These are phyloP conservation scores for Nannochloris sp. DNA, from an alignment of 139 green algal genomes.

Conservation along the genomic window DNA sequence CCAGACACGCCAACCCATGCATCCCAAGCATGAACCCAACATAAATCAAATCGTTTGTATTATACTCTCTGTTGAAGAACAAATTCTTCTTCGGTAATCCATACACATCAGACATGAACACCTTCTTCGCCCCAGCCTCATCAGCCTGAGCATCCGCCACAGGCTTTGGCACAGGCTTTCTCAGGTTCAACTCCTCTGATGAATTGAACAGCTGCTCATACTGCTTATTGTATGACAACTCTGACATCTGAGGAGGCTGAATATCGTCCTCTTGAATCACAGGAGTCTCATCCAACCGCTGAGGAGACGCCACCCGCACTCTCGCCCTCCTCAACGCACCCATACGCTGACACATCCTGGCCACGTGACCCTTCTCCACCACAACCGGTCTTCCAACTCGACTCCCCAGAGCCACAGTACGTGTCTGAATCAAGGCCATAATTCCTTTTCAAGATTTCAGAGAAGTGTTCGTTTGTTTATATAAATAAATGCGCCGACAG, in stretches of 20 bases:
- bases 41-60: conserved; percentile 64
- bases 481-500: no score
- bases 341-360: not conserved
- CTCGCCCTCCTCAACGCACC: conserved; percentile 2
- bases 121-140: conserved; percentile 10
- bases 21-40: conserved; percentile 65
- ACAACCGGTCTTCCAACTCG: not conserved
- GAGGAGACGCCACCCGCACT: not conserved
- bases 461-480: no score
- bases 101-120: conserved; percentile 59
- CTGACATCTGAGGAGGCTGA: not conserved
- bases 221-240: conserved; percentile 65
- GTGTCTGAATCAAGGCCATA: no score
- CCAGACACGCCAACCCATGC: conserved; percentile 60
- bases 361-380: not conserved
- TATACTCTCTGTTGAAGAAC: conserved; percentile 54
- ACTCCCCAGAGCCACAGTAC: no score
- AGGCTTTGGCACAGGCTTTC: conserved; percentile 67
- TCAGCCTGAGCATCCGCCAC: conserved; percentile 44
- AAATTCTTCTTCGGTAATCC: conserved; percentile 32
- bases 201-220: conserved; percentile 64
- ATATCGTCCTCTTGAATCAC: not conserved
- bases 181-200: conserved; percentile 39
- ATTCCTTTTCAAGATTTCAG: no score
- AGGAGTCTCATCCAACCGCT: not conserved